Base-by-base conservation (phyloP, 2,329 filamentous ascomycete species). In the Penicillium sclerotigenum region DNA sequence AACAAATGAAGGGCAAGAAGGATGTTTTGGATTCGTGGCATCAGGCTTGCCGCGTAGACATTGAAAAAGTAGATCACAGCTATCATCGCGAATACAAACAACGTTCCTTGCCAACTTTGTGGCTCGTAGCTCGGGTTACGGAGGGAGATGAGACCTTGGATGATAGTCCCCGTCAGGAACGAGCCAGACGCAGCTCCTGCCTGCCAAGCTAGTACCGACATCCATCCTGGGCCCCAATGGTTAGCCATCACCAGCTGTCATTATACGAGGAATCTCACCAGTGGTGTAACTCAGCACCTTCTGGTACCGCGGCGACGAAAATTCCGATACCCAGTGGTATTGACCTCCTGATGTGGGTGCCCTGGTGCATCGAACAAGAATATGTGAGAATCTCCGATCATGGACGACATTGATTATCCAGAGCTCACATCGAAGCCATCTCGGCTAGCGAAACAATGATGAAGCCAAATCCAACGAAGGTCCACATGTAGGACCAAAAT, bases 391-490 rank as follows among this genome's bases (percentile, higher is more conserved):
- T 1, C 1, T 24, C 11, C 3, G 26, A 11, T 5, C 3, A 13
- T 9, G 1, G 13, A 6, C 14, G 2, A 5, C 5, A n/a, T 20
- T 7, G 8, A 36, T 33, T 20, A 4, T 10, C 31, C 13, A 5
- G 7, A 33, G 54, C 58, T 54, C 51, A 69, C 68, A 75, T 76
- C 2, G 69, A 72, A 14, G 70, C 71, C 72, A 90, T 79, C 69
- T 94, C 90, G 0, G 88, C 83, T 66, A 93, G 78, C 16, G 71
- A 72, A 22, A 64, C 56, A n/a, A 73, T 67, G 26, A 91, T 79
- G 24, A 85, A 86, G 8, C 88, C 87, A 26, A 88, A 81, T 0
- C 88, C 86, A 6, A 92, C 84, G 22, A 87, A 74, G 31, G 86
- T 72, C 59, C 68, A 69, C 13, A 74, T 43, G 56, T 68, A 73